Evolutionary conservation across 208 protist species (phyloP).

Genomic region (Acanthamoeba culbertsoni): DNA sequence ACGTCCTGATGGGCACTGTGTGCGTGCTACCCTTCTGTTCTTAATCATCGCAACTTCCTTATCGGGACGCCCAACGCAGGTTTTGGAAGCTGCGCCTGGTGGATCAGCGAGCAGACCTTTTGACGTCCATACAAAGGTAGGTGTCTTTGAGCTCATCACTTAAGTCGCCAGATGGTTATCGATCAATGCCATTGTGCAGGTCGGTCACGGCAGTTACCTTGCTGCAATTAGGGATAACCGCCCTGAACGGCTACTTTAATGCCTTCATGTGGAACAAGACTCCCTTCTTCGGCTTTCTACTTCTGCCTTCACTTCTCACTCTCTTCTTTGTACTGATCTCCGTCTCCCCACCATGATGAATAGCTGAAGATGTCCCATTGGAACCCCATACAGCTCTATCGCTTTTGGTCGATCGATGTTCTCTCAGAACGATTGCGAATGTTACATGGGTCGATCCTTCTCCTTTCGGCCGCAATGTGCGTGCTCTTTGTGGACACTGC

Average conservation of each 20-base stretch:
- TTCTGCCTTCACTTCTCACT: neutral
- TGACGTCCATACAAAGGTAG: neutral
- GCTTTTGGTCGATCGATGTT: neutral
- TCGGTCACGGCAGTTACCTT: neutral
- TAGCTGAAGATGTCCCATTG: neutral
- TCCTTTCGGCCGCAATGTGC: neutral
- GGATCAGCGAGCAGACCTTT: slow-evolving; percentile 10
- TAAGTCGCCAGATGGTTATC: neutral
- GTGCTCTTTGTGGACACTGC: neutral
- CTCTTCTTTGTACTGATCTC: neutral
- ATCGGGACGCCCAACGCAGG: neutral
- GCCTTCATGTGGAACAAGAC: slow-evolving; percentile 47
- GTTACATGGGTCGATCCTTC: neutral
- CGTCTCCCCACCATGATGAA: neutral
- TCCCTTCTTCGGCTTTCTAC: neutral
- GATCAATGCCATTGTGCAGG: neutral
- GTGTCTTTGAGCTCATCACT: neutral
- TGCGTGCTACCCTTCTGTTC: neutral
- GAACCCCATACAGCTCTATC: neutral
- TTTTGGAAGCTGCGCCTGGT: slow-evolving; percentile 31
- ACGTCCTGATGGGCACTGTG: slow-evolving; percentile 43
- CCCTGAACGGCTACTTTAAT: neutral
- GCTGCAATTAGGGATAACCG: neutral
- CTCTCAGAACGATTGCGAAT: neutral
- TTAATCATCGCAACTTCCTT: neutral